A percentile compares a stretch with the other conserved stretches of the same genome.
These are phyloP conservation scores for Pistacia atlantica DNA, from an alignment of 345 rosid species.

Conservation along the genomic window DNA sequence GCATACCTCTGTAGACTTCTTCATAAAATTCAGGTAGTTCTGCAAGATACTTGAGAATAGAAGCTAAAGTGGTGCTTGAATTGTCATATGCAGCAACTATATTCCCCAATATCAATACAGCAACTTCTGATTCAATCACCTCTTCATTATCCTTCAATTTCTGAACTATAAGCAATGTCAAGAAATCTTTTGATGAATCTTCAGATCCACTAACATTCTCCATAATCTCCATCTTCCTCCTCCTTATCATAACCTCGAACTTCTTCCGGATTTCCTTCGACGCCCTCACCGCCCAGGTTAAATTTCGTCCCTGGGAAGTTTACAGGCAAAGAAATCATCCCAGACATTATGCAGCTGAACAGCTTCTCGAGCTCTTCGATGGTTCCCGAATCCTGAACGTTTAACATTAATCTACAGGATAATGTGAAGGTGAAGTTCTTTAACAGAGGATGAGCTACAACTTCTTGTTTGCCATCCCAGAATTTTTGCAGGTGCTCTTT, in stretches of 20 bases:
- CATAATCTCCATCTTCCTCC: conserved; percentile 1
- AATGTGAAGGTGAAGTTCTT: conserved; percentile 18
- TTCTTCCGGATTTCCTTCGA: not conserved
- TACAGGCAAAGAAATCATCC: conserved; percentile 9
- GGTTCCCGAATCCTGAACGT: conserved; percentile 5
- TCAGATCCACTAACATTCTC: not conserved
- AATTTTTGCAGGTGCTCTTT: not conserved
- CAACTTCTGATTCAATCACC: not conserved
- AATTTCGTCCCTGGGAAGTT: conserved; percentile 22
- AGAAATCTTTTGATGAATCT: not conserved
- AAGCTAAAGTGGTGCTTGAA: not conserved
- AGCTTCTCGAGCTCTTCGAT: not conserved
- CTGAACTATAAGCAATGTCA: not conserved
- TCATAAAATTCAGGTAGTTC: not conserved
- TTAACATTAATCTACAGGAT: conserved; percentile 17
- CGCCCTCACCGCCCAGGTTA: conserved; percentile 5
- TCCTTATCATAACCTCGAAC: not conserved
- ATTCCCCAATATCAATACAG: no score
- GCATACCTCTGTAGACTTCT: not conserved
- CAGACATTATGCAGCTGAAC: not conserved
- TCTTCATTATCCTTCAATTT: not conserved
- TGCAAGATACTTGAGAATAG: not conserved
- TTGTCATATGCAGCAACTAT: not conserved
- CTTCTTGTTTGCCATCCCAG: conserved; percentile 9
- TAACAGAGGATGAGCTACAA: not conserved